phyloP scores from a whole-genome alignment of 2,329 filamentous ascomycete genomes.

The Botrytis tulipae region DNA sequence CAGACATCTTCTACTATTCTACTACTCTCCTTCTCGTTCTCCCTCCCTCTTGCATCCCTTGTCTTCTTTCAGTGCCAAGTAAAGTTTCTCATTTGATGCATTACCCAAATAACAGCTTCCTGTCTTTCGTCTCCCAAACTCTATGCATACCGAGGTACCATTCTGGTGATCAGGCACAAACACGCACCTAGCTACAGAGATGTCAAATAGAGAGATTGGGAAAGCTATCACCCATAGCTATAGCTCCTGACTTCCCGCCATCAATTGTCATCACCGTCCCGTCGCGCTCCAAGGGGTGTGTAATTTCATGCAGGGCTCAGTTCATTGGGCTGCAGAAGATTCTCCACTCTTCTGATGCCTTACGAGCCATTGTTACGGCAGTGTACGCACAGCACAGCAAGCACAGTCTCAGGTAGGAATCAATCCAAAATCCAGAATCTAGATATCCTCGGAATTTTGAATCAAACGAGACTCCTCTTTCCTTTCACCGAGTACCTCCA shows the following conservation, averaged over 20 bases:
- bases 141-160: neutral
- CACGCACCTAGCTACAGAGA: neutral
- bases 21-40: neutral
- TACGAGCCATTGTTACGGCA: neutral
- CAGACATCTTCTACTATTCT: neutral
- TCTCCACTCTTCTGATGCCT: constrained; percentile 3
- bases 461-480: neutral
- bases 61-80: neutral
- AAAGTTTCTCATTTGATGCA: neutral
- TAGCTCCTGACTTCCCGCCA: too few species aligned
- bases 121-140: neutral
- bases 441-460: neutral
- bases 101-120: neutral
- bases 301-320: constrained; percentile 1
- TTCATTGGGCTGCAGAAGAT: constrained; percentile 3
- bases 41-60: neutral
- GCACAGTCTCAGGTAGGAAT: neutral
- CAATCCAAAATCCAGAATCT: neutral
- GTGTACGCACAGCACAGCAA: neutral
- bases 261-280: neutral
- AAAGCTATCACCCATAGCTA: neutral
- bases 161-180: neutral
- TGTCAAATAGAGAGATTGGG: neutral
- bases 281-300: neutral
- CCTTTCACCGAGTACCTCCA: constrained; percentile 2